Evolutionary conservation across 2,329 filamentous ascomycete species (phyloP).

Genomic region (Fusarium cicatricum): DNA sequence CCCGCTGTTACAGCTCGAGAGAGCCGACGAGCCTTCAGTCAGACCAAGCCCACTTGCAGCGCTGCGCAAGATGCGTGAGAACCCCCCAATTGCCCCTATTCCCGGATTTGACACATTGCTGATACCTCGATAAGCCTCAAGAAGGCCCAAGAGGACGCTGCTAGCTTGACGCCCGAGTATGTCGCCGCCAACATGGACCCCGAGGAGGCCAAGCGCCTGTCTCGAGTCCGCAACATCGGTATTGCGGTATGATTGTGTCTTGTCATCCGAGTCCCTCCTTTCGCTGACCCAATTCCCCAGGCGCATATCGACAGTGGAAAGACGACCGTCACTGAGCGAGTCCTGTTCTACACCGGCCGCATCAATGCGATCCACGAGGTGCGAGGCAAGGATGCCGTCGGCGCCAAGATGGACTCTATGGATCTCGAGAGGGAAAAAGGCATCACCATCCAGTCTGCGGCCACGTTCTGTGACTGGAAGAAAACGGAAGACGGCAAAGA

Average conservation of each 20-base stretch:
- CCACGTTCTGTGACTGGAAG: conserved; percentile 96
- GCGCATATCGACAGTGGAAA: conserved; percentile 99
- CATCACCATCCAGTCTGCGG: conserved; percentile 98
- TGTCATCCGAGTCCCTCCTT: not conserved
- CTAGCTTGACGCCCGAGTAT: conserved; percentile 62
- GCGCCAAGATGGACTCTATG: conserved; percentile 99
- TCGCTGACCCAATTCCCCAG: conserved; percentile 52
- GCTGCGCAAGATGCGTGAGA: conserved; percentile 55
- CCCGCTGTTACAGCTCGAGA: conserved; percentile 35
- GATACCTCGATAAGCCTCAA: conserved; percentile 49
- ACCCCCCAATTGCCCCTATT: conserved; percentile 4
- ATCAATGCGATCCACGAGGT: conserved; percentile 99
- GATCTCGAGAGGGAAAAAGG: conserved; percentile 98
- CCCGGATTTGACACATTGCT: conserved; percentile 15
- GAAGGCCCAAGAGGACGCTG: conserved; percentile 62
- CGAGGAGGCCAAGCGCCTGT: conserved; percentile 79
- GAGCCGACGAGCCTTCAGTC: conserved; percentile 46
- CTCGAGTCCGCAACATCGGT: conserved; percentile 92
- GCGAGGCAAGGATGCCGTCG: conserved; percentile 90
- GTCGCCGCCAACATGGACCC: conserved; percentile 83
- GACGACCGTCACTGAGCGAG: conserved; percentile 94
- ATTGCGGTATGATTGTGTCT: conserved; percentile 74
- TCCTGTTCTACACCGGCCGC: conserved; percentile 97
- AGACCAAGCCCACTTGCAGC: conserved; percentile 42
- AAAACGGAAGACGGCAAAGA: conserved; percentile 86